A percentile compares a stretch with the other conserved stretches of the same genome.
These are phyloP conservation scores for Silene noctiflora DNA, from an alignment of 179 eudicot species.

Conservation along the genomic window DNA sequence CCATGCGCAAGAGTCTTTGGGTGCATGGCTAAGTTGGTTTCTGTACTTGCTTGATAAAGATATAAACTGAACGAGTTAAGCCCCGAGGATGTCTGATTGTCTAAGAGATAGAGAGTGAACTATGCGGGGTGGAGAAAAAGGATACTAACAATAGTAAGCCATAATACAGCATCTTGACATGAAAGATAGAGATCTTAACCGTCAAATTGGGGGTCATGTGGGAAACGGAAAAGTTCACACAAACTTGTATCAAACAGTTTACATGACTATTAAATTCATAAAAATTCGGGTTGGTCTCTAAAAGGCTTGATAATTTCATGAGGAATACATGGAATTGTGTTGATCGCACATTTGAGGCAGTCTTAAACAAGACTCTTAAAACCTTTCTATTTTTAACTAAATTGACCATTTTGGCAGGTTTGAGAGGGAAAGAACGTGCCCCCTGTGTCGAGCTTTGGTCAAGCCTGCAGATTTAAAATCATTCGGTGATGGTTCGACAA, in stretches of 20 bases:
- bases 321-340: background rate
- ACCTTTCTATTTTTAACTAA: background rate
- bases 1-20: background rate
- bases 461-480: slow-evolving; percentile 87
- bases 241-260: background rate
- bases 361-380: background rate
- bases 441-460: slow-evolving; percentile 83
- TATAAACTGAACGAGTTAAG: too few relatives aligned
- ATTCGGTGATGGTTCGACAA: slow-evolving; percentile 90
- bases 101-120: too few relatives aligned
- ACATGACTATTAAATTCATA: background rate
- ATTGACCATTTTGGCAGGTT: slow-evolving; percentile 49
- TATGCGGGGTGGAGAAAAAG: too few relatives aligned
- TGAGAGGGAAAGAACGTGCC: slow-evolving; percentile 95
- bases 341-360: background rate
- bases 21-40: background rate
- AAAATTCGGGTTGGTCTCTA: background rate
- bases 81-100: too few relatives aligned
- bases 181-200: too few relatives aligned
- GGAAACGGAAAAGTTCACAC: too few relatives aligned
- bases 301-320: too few relatives aligned
- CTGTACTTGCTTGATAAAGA: too few relatives aligned
- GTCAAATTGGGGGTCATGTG: too few relatives aligned
- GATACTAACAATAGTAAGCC: too few relatives aligned
- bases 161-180: too few relatives aligned